Conservation (phyloP, 345 rosid genomes). For the Sisymbrium altissimum region DNA sequence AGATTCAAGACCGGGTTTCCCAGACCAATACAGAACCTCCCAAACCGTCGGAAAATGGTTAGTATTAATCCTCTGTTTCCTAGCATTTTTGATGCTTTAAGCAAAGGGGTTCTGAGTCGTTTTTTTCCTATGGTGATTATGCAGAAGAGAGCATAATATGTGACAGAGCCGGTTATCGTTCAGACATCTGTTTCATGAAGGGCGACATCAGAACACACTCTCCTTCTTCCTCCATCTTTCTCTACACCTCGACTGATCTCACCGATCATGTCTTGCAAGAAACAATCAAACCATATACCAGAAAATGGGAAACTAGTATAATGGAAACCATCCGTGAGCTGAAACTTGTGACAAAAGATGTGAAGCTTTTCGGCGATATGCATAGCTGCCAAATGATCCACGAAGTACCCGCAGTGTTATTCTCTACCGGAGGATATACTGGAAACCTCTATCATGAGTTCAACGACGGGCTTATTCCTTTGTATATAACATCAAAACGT, state of each 20-base stretch:
- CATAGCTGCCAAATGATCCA: conserved; percentile 59
- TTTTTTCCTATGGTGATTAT: background rate
- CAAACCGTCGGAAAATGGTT: conserved; percentile 14
- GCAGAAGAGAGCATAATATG: conserved; percentile 43
- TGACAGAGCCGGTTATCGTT: conserved; percentile 61
- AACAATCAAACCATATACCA: conserved; percentile 68
- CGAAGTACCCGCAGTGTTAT: conserved; percentile 64
- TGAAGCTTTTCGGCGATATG: conserved; percentile 1
- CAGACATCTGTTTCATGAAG: conserved; percentile 73
- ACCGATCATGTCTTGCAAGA: conserved; percentile 31
- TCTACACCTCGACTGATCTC: conserved; percentile 37
- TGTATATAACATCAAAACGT: conserved; percentile 74
- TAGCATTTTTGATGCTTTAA: background rate
- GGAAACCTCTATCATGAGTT: conserved; percentile 87
- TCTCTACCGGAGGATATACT: conserved; percentile 82
- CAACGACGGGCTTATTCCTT: conserved; percentile 77
- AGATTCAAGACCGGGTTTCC: conserved; percentile 13
- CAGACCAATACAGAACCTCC: conserved; percentile 5
- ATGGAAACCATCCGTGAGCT: conserved; percentile 69
- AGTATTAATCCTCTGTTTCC: conserved; percentile 13
- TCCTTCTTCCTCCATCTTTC: conserved; percentile 58
- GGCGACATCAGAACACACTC: conserved; percentile 75
- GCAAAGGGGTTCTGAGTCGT: background rate
- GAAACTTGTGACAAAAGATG: conserved; percentile 43
- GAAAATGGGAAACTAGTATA: conserved; percentile 76